phyloP scores from a whole-genome alignment of 2,329 filamentous ascomycete genomes.

The Penicillium sp. region DNA sequence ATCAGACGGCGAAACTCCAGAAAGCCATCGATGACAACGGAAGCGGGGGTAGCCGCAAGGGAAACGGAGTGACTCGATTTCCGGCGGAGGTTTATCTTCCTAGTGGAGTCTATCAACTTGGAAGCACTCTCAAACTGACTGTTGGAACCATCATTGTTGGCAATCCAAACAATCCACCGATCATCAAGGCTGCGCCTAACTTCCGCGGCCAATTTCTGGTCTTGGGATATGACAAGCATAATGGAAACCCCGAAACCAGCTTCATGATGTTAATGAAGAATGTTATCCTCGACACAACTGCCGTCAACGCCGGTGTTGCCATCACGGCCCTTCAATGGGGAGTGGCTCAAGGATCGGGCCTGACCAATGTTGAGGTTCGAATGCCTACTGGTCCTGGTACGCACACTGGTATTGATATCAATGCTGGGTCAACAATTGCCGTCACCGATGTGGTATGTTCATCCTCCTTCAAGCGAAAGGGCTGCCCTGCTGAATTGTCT shows the following conservation, averaged over 20 bases:
- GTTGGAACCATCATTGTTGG: slow-evolving; percentile 38
- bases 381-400: slow-evolving; percentile 34
- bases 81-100: slow-evolving; percentile 37
- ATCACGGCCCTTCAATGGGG: slow-evolving; percentile 40
- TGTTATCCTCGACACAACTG: slow-evolving; percentile 36
- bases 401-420: slow-evolving; percentile 35
- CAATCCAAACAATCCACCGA: slow-evolving; percentile 35
- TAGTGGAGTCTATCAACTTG: slow-evolving; percentile 31
- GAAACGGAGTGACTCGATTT: slow-evolving; percentile 27
- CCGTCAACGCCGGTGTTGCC: slow-evolving; percentile 18
- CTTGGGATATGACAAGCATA: slow-evolving; percentile 30
- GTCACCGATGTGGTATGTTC: slow-evolving; percentile 32
- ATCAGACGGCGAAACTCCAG: slow-evolving; percentile 31
- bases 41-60: slow-evolving; percentile 29
- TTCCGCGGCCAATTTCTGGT: slow-evolving; percentile 34
- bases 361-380: slow-evolving; percentile 37
- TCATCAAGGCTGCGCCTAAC: slow-evolving; percentile 29
- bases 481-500: not conserved
- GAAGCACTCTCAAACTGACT: slow-evolving; percentile 29
- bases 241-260: slow-evolving; percentile 31
- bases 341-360: slow-evolving; percentile 37
- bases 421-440: slow-evolving; percentile 31
- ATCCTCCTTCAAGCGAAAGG: too few species aligned
- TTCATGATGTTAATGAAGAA: slow-evolving; percentile 41
- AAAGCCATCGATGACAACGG: slow-evolving; percentile 35